Percentiles rank a stretch among this genome's conserved stretches.
Evolutionary conservation across 805 yeast genomes (phyloP).

Genomic region (Myxozyma vanderwaltii): DNA sequence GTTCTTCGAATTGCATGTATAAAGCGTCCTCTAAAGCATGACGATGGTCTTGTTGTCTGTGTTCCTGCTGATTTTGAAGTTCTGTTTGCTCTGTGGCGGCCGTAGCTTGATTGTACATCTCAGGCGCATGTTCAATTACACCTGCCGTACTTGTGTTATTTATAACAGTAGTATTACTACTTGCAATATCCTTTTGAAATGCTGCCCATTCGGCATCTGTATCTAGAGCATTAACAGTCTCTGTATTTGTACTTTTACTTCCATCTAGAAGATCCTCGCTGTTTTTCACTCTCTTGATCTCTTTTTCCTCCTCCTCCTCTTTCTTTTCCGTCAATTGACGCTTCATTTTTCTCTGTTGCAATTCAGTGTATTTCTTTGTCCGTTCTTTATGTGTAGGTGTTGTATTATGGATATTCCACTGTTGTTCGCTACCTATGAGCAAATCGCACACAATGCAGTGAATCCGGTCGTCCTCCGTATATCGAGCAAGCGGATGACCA

Average conservation of each 20-base stretch:
- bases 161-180: background rate
- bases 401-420: constrained; percentile 22
- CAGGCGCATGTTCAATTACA: constrained; percentile 10
- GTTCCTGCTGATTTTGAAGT: background rate
- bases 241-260: background rate
- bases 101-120: background rate
- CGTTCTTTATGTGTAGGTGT: constrained; percentile 19
- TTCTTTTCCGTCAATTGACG: constrained; percentile 9
- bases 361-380: constrained; percentile 8
- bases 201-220: constrained; percentile 34
- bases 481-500: constrained; percentile 16
- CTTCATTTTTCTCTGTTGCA: constrained; percentile 22
- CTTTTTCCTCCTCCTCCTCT: background rate
- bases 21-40: constrained; percentile 17
- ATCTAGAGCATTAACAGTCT: constrained; percentile 8
- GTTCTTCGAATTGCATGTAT: constrained; percentile 30
- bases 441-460: constrained; percentile 22
- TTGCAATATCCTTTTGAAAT: constrained; percentile 29
- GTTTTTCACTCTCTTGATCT: background rate
- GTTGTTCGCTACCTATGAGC: constrained; percentile 7
- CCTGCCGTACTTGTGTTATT: background rate
- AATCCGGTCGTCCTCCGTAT: constrained; percentile 7
- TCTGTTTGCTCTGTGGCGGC: background rate
- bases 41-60: constrained; percentile 8
- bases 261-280: background rate